Percentiles rank a stretch among this genome's conserved stretches.
These are phyloP conservation scores for Fusarium coicis DNA, from an alignment of 2,329 filamentous ascomycete genomes.

Conservation along the genomic window DNA sequence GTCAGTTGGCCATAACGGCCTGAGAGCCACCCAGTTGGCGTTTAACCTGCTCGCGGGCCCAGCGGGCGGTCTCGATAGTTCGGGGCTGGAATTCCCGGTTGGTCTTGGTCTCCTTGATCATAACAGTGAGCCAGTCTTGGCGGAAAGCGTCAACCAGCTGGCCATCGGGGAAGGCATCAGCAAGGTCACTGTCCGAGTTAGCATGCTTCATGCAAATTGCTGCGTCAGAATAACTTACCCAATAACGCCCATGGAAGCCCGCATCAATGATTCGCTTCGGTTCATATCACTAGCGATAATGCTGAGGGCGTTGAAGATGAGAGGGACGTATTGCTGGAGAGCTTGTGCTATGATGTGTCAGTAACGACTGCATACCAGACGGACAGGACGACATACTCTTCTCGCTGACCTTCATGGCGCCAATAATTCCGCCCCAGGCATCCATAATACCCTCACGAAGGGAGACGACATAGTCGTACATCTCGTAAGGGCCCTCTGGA, in stretches of 20 bases:
- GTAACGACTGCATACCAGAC: constrained; percentile 39
- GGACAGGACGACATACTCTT: constrained; percentile 70
- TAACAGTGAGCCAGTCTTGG: constrained; percentile 85
- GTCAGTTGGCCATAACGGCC: constrained; percentile 62
- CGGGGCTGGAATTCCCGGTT: constrained; percentile 88
- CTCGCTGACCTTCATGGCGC: constrained; percentile 86
- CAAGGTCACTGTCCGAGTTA: constrained; percentile 76
- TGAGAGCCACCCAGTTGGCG: constrained; percentile 74
- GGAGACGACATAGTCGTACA: constrained; percentile 96
- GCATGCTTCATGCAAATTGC: neutral
- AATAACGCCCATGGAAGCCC: constrained; percentile 96
- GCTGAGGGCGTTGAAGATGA: constrained; percentile 88
- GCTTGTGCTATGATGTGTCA: constrained; percentile 64
- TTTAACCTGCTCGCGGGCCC: constrained; percentile 98
- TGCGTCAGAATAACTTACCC: constrained; percentile 69
- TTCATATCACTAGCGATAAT: constrained; percentile 84
- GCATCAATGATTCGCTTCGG: constrained; percentile 90
- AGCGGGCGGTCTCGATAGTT: constrained; percentile 94
- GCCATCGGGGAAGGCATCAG: constrained; percentile 91
- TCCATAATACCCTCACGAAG: constrained; percentile 98
- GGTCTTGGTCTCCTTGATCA: constrained; percentile 91
- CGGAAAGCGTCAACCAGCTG: constrained; percentile 88
- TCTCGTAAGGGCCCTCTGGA: constrained; percentile 87
- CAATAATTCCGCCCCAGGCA: constrained; percentile 96
- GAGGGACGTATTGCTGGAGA: constrained; percentile 81